A percentile compares a stretch with the other conserved stretches of the same genome.
These are phyloP conservation scores for Zopfia rhizophila DNA, from an alignment of 2,329 filamentous ascomycete genomes.

Conservation along the genomic window DNA sequence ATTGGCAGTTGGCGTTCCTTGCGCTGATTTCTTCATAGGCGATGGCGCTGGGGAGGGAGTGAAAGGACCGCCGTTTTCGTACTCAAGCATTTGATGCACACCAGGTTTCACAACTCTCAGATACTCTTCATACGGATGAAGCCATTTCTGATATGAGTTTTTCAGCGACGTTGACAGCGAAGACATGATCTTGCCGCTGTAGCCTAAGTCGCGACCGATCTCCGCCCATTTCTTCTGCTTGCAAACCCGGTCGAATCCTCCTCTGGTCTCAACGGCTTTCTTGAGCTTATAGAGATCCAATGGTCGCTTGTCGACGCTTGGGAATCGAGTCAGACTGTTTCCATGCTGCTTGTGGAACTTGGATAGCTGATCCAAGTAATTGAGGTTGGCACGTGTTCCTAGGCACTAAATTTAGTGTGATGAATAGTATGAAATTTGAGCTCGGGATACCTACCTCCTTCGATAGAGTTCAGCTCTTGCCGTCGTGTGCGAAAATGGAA, in stretches of 20 bases:
- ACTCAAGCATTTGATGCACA: constrained; percentile 94
- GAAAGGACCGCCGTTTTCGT: constrained; percentile 90
- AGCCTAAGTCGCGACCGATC: constrained; percentile 94
- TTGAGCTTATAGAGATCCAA: constrained; percentile 95
- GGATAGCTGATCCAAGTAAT: constrained; percentile 91
- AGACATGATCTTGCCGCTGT: constrained; percentile 99
- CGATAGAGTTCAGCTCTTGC: constrained; percentile 96
- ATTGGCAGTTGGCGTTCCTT: constrained; percentile 61
- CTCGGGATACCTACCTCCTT: constrained; percentile 80
- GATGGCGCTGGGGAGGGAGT: constrained; percentile 80
- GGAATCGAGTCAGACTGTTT: constrained; percentile 90
- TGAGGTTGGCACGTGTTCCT: constrained; percentile 95
- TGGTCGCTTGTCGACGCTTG: constrained; percentile 97
- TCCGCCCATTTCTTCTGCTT: constrained; percentile 99
- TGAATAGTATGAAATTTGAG: not conserved
- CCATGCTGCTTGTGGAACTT: constrained; percentile 99
- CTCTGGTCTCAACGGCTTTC: constrained; percentile 93
- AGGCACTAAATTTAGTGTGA: constrained; percentile 19
- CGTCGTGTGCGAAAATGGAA: constrained; percentile 97
- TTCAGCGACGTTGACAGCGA: constrained; percentile 97
- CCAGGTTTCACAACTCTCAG: constrained; percentile 89
- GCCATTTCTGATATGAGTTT: constrained; percentile 97
- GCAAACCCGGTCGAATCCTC: constrained; percentile 96
- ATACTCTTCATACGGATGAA: constrained; percentile 97
- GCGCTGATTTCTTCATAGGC: constrained; percentile 70